Conservation (phyloP, 371 early-diverging fungal species). For the Mortierella sp. region DNA sequence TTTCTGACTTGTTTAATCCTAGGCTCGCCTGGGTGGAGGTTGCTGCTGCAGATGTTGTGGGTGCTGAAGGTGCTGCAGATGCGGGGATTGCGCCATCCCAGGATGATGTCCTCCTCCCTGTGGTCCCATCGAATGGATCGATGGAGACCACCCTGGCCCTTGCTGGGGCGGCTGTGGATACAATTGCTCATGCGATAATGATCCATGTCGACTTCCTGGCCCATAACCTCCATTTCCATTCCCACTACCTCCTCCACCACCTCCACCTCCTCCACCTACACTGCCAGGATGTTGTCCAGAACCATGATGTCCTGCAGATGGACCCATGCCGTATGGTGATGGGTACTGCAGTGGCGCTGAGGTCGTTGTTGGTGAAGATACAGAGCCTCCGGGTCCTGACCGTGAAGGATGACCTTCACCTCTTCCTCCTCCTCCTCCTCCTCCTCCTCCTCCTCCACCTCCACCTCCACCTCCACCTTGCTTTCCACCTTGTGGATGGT, state of each 20-base stretch:
- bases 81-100: neutral
- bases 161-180: neutral
- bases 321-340: neutral
- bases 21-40: neutral
- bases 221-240: neutral
- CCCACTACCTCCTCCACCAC: too few species aligned
- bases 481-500: neutral
- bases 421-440: neutral
- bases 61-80: conserved; percentile 1
- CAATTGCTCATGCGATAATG: conserved; percentile 2
- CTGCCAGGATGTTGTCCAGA: too few species aligned
- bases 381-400: conserved; percentile 2
- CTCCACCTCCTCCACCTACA: too few species aligned
- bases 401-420: neutral
- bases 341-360: neutral
- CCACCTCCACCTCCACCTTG: neutral
- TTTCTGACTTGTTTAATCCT: neutral
- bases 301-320: too few species aligned
- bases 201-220: neutral
- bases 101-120: neutral
- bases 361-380: conserved; percentile 2
- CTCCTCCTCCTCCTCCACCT: too few species aligned
- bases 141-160: neutral
- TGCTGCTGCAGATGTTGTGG: neutral
- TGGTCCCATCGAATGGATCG: neutral